Percentiles rank a stretch among this genome's conserved stretches.
phyloP scores from a whole-genome alignment of 495 filamentous ascomycete genomes.

The Apodospora peruviana region DNA sequence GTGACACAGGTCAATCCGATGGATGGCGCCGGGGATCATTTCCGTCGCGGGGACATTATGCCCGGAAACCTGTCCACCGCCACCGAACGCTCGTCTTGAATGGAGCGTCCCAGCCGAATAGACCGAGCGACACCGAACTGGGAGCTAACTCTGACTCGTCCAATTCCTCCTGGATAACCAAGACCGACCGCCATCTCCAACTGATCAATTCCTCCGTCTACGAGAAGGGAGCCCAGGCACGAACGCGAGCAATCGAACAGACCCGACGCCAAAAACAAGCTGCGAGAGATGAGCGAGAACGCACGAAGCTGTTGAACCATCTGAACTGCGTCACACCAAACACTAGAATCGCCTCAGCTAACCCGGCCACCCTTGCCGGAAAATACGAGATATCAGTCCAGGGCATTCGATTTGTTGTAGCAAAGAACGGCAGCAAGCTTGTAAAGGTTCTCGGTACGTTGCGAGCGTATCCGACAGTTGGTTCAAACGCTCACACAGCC shows the following conservation, averaged over 20 bases:
- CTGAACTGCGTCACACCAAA: constrained; percentile 33
- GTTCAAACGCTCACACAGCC: constrained; percentile 39
- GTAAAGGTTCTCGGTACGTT: constrained; percentile 63
- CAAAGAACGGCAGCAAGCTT: constrained; percentile 79
- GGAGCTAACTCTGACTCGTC: constrained; percentile 31
- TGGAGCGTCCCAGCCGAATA: constrained; percentile 21
- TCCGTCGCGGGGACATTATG: constrained; percentile 41
- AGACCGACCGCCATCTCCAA: constrained; percentile 79
- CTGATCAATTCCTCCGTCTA: constrained; percentile 81
- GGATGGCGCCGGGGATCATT: constrained; percentile 28
- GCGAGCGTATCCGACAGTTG: not conserved
- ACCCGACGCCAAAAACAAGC: constrained; percentile 56
- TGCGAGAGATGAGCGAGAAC: constrained; percentile 60
- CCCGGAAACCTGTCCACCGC: constrained; percentile 46
- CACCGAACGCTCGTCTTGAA: constrained; percentile 74
- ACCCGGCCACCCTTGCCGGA: constrained; percentile 21
- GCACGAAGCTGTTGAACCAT: constrained; percentile 47
- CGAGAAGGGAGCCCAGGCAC: constrained; percentile 66
- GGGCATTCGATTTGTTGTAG: constrained; percentile 70
- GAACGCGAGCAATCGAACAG: constrained; percentile 69
- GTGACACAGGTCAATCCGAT: constrained; percentile 19
- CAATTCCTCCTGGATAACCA: constrained; percentile 63
- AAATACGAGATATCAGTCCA: constrained; percentile 68
- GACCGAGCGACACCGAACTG: constrained; percentile 18
- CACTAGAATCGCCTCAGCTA: constrained; percentile 30